Conservation (phyloP, 139 green algal species). For the Limnomonas spitsbergensis region DNA sequence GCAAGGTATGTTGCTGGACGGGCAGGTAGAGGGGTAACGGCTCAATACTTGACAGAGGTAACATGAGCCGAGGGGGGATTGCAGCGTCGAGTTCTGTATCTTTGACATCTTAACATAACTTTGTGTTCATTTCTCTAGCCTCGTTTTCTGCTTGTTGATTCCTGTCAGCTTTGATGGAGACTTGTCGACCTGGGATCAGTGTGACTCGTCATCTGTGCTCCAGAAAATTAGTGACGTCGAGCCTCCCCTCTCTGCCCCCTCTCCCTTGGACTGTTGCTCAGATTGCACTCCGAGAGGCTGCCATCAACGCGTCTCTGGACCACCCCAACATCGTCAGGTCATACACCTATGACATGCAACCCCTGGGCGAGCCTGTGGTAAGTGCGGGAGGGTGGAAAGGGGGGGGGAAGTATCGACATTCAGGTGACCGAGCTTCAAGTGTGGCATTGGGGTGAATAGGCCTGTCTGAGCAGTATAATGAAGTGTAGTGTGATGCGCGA, state of each 20-base stretch:
- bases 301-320: conserved; percentile 24
- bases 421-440: not conserved
- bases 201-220: not conserved
- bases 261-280: not conserved
- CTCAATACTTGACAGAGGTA: not conserved
- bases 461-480: not conserved
- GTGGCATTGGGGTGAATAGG: not conserved
- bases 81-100: not conserved
- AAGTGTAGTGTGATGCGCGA: not conserved
- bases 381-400: not conserved
- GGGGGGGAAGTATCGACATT: not conserved
- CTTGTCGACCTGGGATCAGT: not conserved
- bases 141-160: not conserved
- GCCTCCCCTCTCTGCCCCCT: not conserved
- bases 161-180: not conserved
- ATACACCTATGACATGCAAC: conserved; percentile 28
- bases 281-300: conserved; percentile 22
- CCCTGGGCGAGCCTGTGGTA: not conserved
- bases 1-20: conserved; percentile 2
- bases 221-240: not conserved
- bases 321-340: conserved; percentile 36
- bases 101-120: no score
- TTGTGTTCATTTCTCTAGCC: not conserved
- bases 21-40: not conserved
- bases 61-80: no score